Conservation (phyloP, 495 filamentous ascomycete species). For the Aspergillus carlsbadensis region DNA sequence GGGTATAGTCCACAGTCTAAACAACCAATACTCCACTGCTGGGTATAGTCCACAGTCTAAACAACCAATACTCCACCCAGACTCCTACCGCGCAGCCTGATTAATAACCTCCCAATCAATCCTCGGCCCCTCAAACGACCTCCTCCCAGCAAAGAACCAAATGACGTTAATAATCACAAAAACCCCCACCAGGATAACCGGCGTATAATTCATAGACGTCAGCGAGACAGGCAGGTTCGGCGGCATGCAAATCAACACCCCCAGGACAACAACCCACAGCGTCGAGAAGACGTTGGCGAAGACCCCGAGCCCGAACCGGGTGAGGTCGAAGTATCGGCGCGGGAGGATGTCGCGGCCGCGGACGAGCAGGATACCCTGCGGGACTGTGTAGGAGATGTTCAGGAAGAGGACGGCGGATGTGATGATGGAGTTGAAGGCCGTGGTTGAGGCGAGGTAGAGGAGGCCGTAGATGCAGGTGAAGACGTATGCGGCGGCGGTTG, state of each 20-base stretch:
- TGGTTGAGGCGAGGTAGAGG: conserved; percentile 39
- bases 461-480: conserved; percentile 36
- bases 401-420: conserved; percentile 36
- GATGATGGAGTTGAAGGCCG: conserved; percentile 43
- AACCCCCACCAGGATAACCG: conserved; percentile 24
- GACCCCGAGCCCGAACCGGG: conserved; percentile 20
- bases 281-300: conserved; percentile 34
- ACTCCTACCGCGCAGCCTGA: too few relatives aligned
- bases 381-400: conserved; percentile 36
- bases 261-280: conserved; percentile 28
- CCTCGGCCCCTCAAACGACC: background rate
- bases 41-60: too few relatives aligned
- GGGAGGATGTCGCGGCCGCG: conserved; percentile 20
- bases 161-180: conserved; percentile 22
- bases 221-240: conserved; percentile 25
- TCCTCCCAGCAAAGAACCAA: conserved; percentile 18
- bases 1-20: too few relatives aligned
- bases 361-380: conserved; percentile 31
- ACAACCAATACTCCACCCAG: too few relatives aligned
- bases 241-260: conserved; percentile 34
- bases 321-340: conserved; percentile 27
- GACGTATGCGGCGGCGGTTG: conserved; percentile 27
- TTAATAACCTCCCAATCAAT: conserved; percentile 4
- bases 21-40: too few relatives aligned
- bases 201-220: conserved; percentile 34